Evolutionary conservation across 805 yeast species (phyloP).

Genomic region (Sugiyamaella americana): DNA sequence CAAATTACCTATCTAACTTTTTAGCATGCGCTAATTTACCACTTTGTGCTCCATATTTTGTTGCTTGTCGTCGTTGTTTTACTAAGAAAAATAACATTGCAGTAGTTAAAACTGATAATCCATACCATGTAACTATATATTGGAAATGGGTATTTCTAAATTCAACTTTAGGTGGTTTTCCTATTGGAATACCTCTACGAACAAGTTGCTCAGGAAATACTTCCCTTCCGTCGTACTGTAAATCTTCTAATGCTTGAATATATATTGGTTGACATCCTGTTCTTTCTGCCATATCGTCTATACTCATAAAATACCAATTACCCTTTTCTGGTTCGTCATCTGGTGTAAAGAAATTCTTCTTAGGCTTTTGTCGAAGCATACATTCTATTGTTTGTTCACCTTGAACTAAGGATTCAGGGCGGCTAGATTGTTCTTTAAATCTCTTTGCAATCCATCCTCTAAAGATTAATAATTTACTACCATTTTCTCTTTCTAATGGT

Average conservation of each 20-base stretch:
- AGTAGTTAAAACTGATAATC: slow-evolving; percentile 67
- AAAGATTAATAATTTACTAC: slow-evolving; percentile 71
- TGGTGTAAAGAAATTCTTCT: slow-evolving; percentile 62
- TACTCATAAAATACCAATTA: slow-evolving; percentile 73
- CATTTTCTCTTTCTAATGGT: slow-evolving; percentile 76
- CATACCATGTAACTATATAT: slow-evolving; percentile 93
- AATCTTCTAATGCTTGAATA: slow-evolving; percentile 64
- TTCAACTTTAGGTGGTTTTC: slow-evolving; percentile 72
- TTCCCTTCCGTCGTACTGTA: slow-evolving; percentile 33
- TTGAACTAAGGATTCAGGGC: slow-evolving; percentile 65
- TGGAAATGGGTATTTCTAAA: slow-evolving; percentile 86
- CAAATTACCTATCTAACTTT: slow-evolving; percentile 6
- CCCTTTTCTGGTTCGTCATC: slow-evolving; percentile 61
- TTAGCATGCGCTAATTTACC: slow-evolving; percentile 27
- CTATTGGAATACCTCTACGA: slow-evolving; percentile 85
- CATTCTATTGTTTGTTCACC: slow-evolving; percentile 71
- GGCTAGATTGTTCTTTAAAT: slow-evolving; percentile 43
- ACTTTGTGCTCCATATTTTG: slow-evolving; percentile 10
- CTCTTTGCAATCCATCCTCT: slow-evolving; percentile 87
- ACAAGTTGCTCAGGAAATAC: slow-evolving; percentile 45
- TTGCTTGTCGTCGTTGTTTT: slow-evolving; percentile 33
- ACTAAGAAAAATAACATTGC: slow-evolving; percentile 54
- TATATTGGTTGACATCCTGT: slow-evolving; percentile 67
- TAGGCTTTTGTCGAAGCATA: slow-evolving; percentile 61
- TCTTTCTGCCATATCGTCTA: slow-evolving; percentile 68